Evolutionary conservation across 768 basidiomycete genomes (phyloP), one percentile per base, ranked within the genome.

Genomic region (Trametes cubensis): DNA sequence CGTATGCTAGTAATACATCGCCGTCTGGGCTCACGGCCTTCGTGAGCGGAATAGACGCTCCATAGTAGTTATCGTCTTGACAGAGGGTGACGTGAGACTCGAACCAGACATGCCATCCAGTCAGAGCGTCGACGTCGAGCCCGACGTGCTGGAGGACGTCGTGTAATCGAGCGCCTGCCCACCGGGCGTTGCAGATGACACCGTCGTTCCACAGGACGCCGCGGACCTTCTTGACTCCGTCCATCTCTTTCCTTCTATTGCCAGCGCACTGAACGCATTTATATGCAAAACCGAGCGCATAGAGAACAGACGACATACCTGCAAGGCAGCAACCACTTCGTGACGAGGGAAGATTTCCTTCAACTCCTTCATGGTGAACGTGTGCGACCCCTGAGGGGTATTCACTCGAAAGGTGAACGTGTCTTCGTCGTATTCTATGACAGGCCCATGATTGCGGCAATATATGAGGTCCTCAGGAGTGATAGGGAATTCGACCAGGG

Each of bases 401-500:
- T 62, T 20, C n/a, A 65, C 54, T 23, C 44, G 39, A 40, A 65
- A 30, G 10, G 53, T 58, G 57, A 59, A 67, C 6, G 73, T 68
- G n/a, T 77, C 75, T 25, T 78, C 77, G 60, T 81, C 78, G 53
- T 84, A 81, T 48, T 81, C 78, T 13, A 80, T 74, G 38, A 85
- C 84, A 21, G 80, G 80, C 47, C 88, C 84, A 67, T 91, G 89
- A 67, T 91, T 91, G 38, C 90, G 83, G 61, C 83, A 84, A 67
- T 89, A 92, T 11, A 86, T 77, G n/a, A 87, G 76, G 47, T 81
- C 81, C 55, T 82, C 80, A 0, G 89, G 88, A 0, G 89, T 90
- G 59, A 83, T 61, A 6, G 79, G 70, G 67, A 85, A 85, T 66
- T 86, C 82, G 20, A 85, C 80, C 14, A 91, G 78, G 18, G 80